Evolutionary conservation across 805 yeast genomes (phyloP), one percentile per base, ranked within the genome.

Genomic region (Candida ipomoeae): DNA sequence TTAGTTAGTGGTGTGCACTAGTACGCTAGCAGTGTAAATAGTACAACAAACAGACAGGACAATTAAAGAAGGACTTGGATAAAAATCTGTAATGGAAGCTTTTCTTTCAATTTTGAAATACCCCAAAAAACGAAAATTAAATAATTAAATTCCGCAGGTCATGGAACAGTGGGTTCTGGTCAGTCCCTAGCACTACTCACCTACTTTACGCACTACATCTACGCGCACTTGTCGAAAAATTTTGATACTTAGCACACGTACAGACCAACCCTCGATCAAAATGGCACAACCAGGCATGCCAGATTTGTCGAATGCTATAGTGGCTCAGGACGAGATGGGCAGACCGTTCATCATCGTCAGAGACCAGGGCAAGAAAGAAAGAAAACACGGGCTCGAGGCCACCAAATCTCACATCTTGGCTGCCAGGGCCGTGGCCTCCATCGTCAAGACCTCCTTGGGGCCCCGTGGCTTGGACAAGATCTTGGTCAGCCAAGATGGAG

Each of bases 301-400:
- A 38, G 99, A 94, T 69, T 77, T 94, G 80, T 91, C 98, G 59
- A 94, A 95, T 64, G 99, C 99, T 70, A 90, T 94, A 62, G 89
- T 94, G 75, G 98, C 99, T 3, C 99, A 92, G 71, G 99, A 94
- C 68, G 99, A 94, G 70, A 89, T 87, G 91, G 99, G 99, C 18
- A 85, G 99, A 70, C 99, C 99, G 18, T 89, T 94, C 67, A 92
- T 94, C 65, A 94, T 94, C 66, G 99, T 94, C 48, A 83, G 94
- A 67, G 99, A 94, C 67, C 81, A 71, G 64, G 83, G 81, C 35
- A 66, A 68, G 89, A 94, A 67, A 90, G 97, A 54, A 78, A 83
- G 68, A 80, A 73, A 71, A 51, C 78, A 73, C 52, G 78, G 78
- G 11, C 54, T 69, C 43, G 78, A 74, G 57, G 78, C 78, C 43